Conservation (phyloP, 2,329 filamentous ascomycete genomes). For the Orbilia blumenaviensis region DNA sequence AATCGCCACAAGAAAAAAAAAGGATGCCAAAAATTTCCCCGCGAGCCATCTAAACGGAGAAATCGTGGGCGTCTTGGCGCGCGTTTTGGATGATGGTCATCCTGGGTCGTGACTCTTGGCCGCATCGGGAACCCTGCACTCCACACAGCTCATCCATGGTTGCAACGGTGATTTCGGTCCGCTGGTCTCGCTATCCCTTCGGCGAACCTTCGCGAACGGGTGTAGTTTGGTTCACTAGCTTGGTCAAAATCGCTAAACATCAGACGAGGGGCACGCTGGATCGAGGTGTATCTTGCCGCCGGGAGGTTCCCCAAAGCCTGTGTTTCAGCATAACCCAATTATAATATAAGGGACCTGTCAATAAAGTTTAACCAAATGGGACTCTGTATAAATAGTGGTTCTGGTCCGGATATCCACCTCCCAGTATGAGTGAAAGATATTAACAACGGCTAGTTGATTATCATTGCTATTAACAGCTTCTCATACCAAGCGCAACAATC, state of each 20-base stretch:
- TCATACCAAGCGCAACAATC: not conserved
- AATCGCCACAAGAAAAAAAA: not conserved
- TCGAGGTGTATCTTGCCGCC: not conserved
- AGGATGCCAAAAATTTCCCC: slow-evolving; percentile 26
- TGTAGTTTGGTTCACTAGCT: not conserved
- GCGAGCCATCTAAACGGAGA: slow-evolving; percentile 29
- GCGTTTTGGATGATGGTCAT: not conserved
- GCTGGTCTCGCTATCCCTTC: slow-evolving; percentile 20
- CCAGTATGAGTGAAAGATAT: too few species aligned
- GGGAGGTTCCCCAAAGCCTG: not conserved
- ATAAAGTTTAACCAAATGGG: too few species aligned
- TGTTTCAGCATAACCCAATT: too few species aligned
- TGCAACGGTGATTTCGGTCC: slow-evolving; percentile 53
- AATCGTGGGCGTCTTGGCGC: slow-evolving; percentile 44
- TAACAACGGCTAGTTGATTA: too few species aligned
- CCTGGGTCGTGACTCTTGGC: slow-evolving; percentile 14
- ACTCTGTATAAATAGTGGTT: too few species aligned
- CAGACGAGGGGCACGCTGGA: slow-evolving; percentile 24
- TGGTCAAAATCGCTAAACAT: slow-evolving; percentile 37
- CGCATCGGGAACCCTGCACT: not conserved
- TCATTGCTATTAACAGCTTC: too few species aligned
- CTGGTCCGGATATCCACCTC: too few species aligned
- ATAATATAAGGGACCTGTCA: too few species aligned
- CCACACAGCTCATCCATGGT: slow-evolving; percentile 29
- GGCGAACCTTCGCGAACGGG: not conserved